Percentiles rank a stretch among this genome's conserved stretches.
These are phyloP conservation scores for Phoma sp. DNA, from an alignment of 2,329 filamentous ascomycete genomes.

Conservation along the genomic window DNA sequence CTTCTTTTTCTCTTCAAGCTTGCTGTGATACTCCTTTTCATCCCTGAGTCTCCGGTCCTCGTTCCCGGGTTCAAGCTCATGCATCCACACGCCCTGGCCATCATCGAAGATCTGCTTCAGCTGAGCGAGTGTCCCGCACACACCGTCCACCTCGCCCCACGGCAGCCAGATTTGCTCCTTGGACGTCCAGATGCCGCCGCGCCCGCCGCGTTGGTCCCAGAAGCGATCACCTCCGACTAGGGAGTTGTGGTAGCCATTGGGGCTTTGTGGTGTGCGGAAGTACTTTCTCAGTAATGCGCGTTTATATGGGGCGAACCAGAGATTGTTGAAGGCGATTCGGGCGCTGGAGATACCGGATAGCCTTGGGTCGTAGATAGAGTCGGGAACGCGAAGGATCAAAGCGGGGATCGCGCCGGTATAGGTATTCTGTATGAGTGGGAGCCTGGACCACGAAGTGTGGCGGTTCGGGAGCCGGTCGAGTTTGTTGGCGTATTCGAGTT, in stretches of 20 bases:
- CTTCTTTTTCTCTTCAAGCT: constrained; percentile 19
- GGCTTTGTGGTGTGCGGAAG: constrained; percentile 53
- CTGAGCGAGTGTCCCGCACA: constrained; percentile 43
- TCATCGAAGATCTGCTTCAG: constrained; percentile 57
- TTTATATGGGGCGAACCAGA: constrained; percentile 58
- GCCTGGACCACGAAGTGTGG: constrained; percentile 50
- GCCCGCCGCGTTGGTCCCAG: constrained; percentile 59
- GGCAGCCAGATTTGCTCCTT: constrained; percentile 55
- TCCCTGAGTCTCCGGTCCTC: constrained; percentile 21
- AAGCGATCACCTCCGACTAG: constrained; percentile 55
- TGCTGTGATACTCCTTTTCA: constrained; percentile 21
- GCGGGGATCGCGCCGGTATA: constrained; percentile 56
- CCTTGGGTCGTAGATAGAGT: background rate
- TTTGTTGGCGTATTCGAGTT: constrained; percentile 29
- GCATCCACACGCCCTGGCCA: constrained; percentile 51
- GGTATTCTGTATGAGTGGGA: constrained; percentile 57
- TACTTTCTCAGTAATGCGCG: constrained; percentile 59
- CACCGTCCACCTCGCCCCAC: constrained; percentile 55
- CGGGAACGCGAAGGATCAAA: constrained; percentile 45
- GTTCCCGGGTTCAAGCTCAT: constrained; percentile 32
- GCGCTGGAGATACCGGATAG: constrained; percentile 10
- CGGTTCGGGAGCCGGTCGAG: constrained; percentile 54
- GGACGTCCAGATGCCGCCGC: constrained; percentile 62
- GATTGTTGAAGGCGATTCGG: constrained; percentile 50
- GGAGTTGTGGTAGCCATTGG: constrained; percentile 52